These are phyloP conservation scores for Spongispora temasekensis DNA, from an alignment of 1,284 basidiomycete genomes.

Conservation along the genomic window DNA sequence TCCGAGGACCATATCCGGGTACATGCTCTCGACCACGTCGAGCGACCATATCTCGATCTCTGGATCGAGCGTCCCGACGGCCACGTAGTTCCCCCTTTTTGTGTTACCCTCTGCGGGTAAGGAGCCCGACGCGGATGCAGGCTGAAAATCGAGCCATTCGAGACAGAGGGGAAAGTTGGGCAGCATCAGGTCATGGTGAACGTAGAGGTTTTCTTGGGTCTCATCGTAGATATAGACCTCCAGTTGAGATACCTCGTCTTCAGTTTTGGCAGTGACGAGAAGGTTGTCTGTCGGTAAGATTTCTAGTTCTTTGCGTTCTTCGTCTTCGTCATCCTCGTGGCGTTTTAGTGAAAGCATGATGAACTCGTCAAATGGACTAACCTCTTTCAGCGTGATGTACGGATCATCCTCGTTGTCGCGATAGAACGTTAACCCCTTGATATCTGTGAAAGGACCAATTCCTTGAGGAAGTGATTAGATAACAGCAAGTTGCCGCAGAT, in stretches of 20 bases:
- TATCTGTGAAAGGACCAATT: constrained; percentile 91
- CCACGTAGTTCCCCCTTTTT: constrained; percentile 86
- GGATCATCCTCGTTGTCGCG: constrained; percentile 94
- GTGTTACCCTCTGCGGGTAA: constrained; percentile 21
- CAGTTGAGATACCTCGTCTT: constrained; percentile 95
- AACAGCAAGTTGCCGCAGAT: not conserved
- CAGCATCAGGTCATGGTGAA: constrained; percentile 97
- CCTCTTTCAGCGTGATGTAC: constrained; percentile 95
- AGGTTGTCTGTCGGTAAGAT: constrained; percentile 91
- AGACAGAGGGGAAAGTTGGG: constrained; percentile 98
- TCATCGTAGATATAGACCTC: constrained; percentile 97
- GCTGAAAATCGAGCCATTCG: constrained; percentile 97
- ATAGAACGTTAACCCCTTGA: constrained; percentile 94
- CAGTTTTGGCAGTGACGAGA: constrained; percentile 91
- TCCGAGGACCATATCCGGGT: constrained; percentile 91
- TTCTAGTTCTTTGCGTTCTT: constrained; percentile 91
- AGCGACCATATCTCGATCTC: constrained; percentile 99
- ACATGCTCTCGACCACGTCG: constrained; percentile 92
- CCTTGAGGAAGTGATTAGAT: constrained; percentile 43
- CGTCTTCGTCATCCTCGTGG: constrained; percentile 61
- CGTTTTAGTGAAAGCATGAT: constrained; percentile 6
- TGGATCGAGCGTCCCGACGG: constrained; percentile 96
- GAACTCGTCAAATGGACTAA: constrained; percentile 37
- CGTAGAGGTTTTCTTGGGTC: constrained; percentile 89
- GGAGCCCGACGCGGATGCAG: constrained; percentile 47